Evolutionary conservation across 768 basidiomycete species (phyloP), one percentile per base, ranked within the genome.

Genomic region (Boletus coccyginus): DNA sequence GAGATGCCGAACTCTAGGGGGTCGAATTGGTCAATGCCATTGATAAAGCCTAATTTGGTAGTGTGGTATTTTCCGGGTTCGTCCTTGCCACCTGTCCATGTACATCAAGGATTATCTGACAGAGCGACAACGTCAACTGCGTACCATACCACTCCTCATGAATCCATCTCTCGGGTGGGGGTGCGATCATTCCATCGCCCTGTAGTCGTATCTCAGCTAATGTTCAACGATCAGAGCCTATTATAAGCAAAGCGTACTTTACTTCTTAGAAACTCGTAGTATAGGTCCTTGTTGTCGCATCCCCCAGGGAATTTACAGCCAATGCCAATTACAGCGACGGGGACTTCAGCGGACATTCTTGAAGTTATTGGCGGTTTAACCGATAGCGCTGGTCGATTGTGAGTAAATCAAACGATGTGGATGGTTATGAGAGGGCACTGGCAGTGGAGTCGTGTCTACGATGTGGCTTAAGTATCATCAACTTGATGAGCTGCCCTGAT

Each of bases 1-100:
- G 66, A 64, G 27, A 73, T 73, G 44, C 72, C 72, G 32, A 73
- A 73, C 46, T 73, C 72, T 17, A 73, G 58, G 38, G 62, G 58
- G 29, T 73, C 72, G 43, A 73, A 73, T 56, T 71, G 61, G 51
- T 73, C 71, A 13, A 73, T 62, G 14, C 63, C 66, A 32, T 58
- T 63, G 42, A 73, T 60, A 40, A 73, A 73, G n/a, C 69, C 68
- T 24, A 62, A 56, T 45, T 67, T 70, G 14, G 65, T 62, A 31
- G 58, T 63, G 41, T 66, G 65, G 41, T 70, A 70, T 46, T 63
- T 71, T 46, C 70, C 70, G 0, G 69, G 70, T 48, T 71, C 67
- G 41, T 70, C 67, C 56, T 71, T 67, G 19, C 62, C 61, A 35
- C 69, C 68, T 71, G 39, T n/a, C n/a, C n/a, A n/a, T n/a, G n/a